Conservation (phyloP, 1,284 basidiomycete species). For the Microstroma glucosiphilum region DNA sequence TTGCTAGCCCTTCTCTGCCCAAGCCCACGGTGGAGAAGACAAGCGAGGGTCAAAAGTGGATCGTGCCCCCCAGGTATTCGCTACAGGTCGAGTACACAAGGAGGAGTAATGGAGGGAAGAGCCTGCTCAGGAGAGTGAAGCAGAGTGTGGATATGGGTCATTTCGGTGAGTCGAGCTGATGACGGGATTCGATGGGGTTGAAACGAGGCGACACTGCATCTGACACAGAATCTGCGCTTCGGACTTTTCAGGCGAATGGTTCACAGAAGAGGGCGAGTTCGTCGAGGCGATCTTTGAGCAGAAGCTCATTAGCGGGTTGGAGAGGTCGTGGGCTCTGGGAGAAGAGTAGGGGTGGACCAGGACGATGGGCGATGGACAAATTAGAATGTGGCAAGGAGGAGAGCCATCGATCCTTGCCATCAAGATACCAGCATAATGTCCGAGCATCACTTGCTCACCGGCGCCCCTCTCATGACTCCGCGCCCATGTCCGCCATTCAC, state of each 20-base stretch:
- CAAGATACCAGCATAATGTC: too few species aligned
- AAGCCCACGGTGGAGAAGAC: conserved; percentile 21
- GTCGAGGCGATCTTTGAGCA: conserved; percentile 34
- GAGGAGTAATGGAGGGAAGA: conserved; percentile 28
- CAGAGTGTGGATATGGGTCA: conserved; percentile 34
- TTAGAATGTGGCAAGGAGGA: background rate
- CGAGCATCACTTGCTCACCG: too few species aligned
- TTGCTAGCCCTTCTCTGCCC: conserved; percentile 30
- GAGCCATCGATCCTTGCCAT: background rate
- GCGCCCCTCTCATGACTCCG: too few species aligned
- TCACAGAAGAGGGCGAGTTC: conserved; percentile 47
- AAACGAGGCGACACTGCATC: background rate
- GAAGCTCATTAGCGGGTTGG: conserved; percentile 29
- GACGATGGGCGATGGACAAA: background rate
- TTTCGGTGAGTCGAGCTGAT: conserved; percentile 27
- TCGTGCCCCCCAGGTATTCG: conserved; percentile 38
- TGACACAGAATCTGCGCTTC: background rate
- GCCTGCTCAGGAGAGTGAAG: conserved; percentile 21
- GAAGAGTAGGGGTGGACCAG: background rate
- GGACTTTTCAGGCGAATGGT: conserved; percentile 40
- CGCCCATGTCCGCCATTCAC: too few species aligned
- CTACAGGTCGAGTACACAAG: conserved; percentile 33
- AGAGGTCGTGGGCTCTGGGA: conserved; percentile 19
- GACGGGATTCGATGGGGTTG: background rate
- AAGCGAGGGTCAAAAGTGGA: conserved; percentile 21